Percentiles rank a stretch among this genome's conserved stretches.
Evolutionary conservation across 148 eudicot species (phyloP).

Genomic region (Polygonum maritimum): DNA sequence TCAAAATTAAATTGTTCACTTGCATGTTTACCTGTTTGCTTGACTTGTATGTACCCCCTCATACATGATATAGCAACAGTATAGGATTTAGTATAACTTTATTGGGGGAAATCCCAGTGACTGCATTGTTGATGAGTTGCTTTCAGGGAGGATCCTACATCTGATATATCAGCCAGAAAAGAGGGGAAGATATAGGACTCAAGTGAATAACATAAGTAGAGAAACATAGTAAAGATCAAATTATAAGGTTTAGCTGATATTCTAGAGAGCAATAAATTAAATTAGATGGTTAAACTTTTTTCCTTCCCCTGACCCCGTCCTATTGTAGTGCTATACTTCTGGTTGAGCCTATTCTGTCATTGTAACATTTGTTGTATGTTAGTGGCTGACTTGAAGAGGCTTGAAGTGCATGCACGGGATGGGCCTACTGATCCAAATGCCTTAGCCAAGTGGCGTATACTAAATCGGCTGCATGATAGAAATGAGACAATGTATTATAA

Average conservation of each 20-base stretch:
- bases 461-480: constrained; percentile 91
- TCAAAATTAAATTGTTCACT: neutral
- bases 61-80: neutral
- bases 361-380: constrained; percentile 5
- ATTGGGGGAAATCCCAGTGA: neutral
- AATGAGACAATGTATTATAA: constrained; percentile 95
- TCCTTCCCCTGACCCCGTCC: neutral
- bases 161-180: neutral
- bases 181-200: neutral
- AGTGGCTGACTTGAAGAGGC: constrained; percentile 88
- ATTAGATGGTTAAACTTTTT: neutral
- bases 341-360: constrained; percentile 3
- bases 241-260: neutral
- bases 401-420: constrained; percentile 71
- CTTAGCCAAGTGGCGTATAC: constrained; percentile 95
- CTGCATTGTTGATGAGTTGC: neutral
- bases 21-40: neutral
- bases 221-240: neutral
- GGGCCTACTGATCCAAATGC: constrained; percentile 91
- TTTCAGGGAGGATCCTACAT: neutral
- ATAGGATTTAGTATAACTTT: neutral
- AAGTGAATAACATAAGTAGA: neutral
- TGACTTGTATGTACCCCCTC: neutral
- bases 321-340: neutral
- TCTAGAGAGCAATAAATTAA: neutral